phyloP scores from a whole-genome alignment of 805 yeast species.

The Sporopachydermia quercuum region DNA sequence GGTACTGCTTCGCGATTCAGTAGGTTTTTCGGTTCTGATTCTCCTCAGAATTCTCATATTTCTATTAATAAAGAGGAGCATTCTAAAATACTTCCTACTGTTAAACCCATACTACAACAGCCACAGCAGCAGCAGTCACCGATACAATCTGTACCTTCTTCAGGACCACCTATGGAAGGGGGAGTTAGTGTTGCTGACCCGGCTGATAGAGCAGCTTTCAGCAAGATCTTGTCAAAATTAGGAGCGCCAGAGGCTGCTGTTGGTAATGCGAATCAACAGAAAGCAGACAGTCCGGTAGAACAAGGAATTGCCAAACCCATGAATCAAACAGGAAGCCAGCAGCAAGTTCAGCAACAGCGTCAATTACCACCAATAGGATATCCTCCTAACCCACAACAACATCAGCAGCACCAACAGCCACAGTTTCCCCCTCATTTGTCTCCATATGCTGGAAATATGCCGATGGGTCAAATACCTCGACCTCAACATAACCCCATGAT shows the following conservation, averaged over 20 bases:
- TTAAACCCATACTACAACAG: too few relatives aligned
- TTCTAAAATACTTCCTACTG: not conserved
- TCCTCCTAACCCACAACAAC: not conserved
- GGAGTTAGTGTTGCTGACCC: not conserved
- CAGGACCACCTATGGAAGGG: not conserved
- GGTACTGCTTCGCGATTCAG: conserved; percentile 1
- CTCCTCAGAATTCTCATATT: not conserved
- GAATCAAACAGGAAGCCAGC: not conserved
- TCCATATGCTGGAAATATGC: not conserved
- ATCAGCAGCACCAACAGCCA: conserved; percentile 1
- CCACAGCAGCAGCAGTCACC: too few relatives aligned
- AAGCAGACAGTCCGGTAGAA: not conserved
- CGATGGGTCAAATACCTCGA: too few relatives aligned
- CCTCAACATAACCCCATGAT: not conserved
- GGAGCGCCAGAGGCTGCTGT: not conserved
- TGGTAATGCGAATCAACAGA: too few relatives aligned
- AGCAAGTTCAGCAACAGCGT: not conserved
- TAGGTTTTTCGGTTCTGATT: not conserved
- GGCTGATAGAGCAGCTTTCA: not conserved
- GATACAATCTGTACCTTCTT: not conserved
- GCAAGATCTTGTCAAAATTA: not conserved
- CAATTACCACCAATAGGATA: too few relatives aligned
- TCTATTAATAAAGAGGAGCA: not conserved
- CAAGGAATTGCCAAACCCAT: not conserved
- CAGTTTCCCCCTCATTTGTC: not conserved